Evolutionary conservation across 2,329 filamentous ascomycete genomes (phyloP), one percentile per base, ranked within the genome.

Genomic region (Plectosphaerella sp.): DNA sequence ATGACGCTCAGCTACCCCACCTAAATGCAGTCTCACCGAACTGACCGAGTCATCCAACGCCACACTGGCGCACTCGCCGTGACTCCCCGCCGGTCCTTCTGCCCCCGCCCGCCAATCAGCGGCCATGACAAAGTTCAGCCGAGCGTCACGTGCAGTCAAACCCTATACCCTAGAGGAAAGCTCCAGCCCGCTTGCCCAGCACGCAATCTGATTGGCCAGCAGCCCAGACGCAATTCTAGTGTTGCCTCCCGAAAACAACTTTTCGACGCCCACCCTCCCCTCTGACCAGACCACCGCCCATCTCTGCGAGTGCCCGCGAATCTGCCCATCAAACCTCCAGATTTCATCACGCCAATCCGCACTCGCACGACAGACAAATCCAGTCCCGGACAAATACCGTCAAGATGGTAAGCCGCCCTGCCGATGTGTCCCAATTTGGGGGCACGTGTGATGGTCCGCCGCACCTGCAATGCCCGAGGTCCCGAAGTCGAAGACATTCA

Each of bases 321-420:
- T 79, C 77, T 77, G 76, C 71, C 64, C 57, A 65, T 47, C 62
- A 62, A 65, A 57, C 60, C 71, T 67, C 68, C 74, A 78, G 76
- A 79, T 79, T 78, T 77, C 69, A 72, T 72, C 73, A 75, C 74
- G 64, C 68, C 72, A 70, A 65, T 64, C 67, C 60, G 67, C 63
- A 67, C 73, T 78, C 77, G 74, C 75, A 71, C 63, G 63, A 71
- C 67, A 43, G 41, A 43, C 41, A 18, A 18, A 43, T 43, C 18
- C 65, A 68, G n/a, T 49, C 48, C 43, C 48, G 39, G 65, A 71
- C 65, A 70, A 68, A 77, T 77, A 79, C 73, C 80, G 77, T 77
- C 83, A 87, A 85, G 72, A 87, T 87, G 84, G 84, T 87, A 81
- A 84, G 83, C 68, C 37, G 42, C 52, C 55, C 48, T 55, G 48